Conservation (phyloP, 441 rosid species). For the Pelargonium fulgidum region DNA sequence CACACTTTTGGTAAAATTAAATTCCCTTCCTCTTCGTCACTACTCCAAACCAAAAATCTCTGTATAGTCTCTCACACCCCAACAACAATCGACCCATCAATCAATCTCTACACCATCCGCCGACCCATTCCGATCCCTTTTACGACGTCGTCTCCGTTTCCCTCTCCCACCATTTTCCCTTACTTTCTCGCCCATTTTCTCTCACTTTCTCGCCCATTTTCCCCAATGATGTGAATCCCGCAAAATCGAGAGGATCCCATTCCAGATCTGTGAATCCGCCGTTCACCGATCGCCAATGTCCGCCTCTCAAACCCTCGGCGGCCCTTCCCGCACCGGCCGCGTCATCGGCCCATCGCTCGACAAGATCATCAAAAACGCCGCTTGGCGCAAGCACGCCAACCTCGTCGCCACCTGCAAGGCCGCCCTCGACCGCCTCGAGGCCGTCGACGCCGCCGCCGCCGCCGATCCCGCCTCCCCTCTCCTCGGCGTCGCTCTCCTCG, state of each 20-base stretch:
- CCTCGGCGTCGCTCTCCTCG: slow-evolving; percentile 51
- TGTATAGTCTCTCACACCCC: no score
- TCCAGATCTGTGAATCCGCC: neutral
- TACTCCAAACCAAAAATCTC: no score
- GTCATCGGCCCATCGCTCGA: slow-evolving; percentile 69
- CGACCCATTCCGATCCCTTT: no score
- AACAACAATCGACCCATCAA: no score
- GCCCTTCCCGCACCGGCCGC: slow-evolving; percentile 70
- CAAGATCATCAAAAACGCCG: slow-evolving; percentile 86
- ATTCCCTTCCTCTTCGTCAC: no score
- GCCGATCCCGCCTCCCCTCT: slow-evolving; percentile 41
- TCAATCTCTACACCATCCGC: no score
- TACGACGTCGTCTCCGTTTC: no score
- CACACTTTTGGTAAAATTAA: no score
- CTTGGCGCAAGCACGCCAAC: slow-evolving; percentile 88
- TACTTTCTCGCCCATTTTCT: neutral
- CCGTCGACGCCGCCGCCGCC: slow-evolving; percentile 25
- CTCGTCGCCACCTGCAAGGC: slow-evolving; percentile 80
- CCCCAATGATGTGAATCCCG: neutral
- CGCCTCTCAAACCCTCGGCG: slow-evolving; percentile 65
- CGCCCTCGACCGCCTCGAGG: slow-evolving; percentile 67
- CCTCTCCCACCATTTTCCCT: no score
- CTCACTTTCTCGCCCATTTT: neutral
- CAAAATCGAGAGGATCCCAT: neutral
- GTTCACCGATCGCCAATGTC: slow-evolving; percentile 31